Evolutionary conservation across 768 basidiomycete species (phyloP), one percentile per base, ranked within the genome.

Genomic region (Trichaptum fuscoviolaceum): DNA sequence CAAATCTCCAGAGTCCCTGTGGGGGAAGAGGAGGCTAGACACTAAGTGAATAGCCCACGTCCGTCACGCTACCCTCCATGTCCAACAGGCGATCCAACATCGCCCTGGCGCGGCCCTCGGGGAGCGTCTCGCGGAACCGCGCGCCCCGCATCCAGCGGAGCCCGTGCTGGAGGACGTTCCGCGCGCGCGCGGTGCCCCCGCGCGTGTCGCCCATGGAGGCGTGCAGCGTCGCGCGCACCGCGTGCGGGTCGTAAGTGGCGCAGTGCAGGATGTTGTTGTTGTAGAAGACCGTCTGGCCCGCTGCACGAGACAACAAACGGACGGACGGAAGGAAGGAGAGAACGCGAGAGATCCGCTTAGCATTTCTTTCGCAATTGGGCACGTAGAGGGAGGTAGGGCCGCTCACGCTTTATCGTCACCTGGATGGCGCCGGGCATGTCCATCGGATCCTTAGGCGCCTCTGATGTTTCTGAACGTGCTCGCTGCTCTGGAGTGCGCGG

Each of bases 211-310:
- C 89, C 74, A 90, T 85, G 60, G 79, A 84, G 0, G 83, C 91
- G 69, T 92, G 92, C 7, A 93, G 79, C 1, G 91, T 93, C 30
- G 86, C 85, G 1, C 91, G 81, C 35, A 75, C 77, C 24, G 74
- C 72, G 23, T 73, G 73, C 0, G 82, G 77, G 66, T 80, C 81
- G 73, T 93, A 93, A 7, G 82, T 80, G 5, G 86, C 90, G 65
- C 89, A 89, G 70, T 93, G 91, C 10, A 93, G 78, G 66, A 92
- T 87, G 72, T 93, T 92, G 69, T 83, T 86, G 72, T 91, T 90
- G 74, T 93, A 92, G 74, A 93, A 92, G 25, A 90, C 88, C 0
- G 88, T 88, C 67, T 93, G 87, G 0, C 91, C 90, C 0, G 86
- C 90, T 88, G 69, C 58, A 57, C 60, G 58, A 1, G 8, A 12